A percentile compares a stretch with the other conserved stretches of the same genome.
These are phyloP conservation scores for Pyrenochaeta sp. DNA, from an alignment of 2,329 filamentous ascomycete genomes.

Conservation along the genomic window DNA sequence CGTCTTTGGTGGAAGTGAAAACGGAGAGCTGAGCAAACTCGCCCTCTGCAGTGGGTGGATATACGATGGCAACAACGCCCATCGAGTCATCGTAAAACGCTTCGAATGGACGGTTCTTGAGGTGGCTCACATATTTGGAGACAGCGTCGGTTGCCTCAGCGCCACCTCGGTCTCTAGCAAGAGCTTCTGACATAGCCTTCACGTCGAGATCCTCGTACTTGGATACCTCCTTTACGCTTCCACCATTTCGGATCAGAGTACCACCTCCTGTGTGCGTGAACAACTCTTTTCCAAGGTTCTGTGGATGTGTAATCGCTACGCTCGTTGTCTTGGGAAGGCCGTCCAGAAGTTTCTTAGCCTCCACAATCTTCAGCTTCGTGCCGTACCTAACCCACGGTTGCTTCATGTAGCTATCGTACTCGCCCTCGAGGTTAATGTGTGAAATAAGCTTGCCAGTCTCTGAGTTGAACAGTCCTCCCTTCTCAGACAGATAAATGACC, in stretches of 20 bases:
- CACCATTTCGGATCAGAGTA: conserved; percentile 89
- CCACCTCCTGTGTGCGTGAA: conserved; percentile 96
- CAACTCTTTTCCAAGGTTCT: conserved; percentile 93
- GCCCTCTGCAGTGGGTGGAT: conserved; percentile 73
- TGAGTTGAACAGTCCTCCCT: conserved; percentile 93
- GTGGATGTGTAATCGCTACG: conserved; percentile 96
- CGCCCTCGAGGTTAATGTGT: conserved; percentile 95
- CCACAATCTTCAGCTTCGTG: conserved; percentile 94
- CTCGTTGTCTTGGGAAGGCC: conserved; percentile 90
- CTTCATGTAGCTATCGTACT: conserved; percentile 90
- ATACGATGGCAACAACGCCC: conserved; percentile 89
- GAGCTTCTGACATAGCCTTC: conserved; percentile 78
- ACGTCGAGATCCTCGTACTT: conserved; percentile 80
- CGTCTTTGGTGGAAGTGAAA: conserved; percentile 90
- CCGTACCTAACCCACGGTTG: conserved; percentile 96
- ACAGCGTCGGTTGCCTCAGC: conserved; percentile 84
- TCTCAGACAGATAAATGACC: conserved; percentile 98
- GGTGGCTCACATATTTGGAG: conserved; percentile 82
- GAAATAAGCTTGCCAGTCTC: conserved; percentile 96
- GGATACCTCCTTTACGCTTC: conserved; percentile 81
- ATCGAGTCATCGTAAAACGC: conserved; percentile 94
- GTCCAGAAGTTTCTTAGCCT: conserved; percentile 93
- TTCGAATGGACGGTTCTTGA: conserved; percentile 82
- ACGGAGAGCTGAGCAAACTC: conserved; percentile 84
- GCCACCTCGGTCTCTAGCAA: conserved; percentile 82